These are phyloP conservation scores for Penicillium steckii DNA, from an alignment of 495 filamentous ascomycete species.

Conservation along the genomic window DNA sequence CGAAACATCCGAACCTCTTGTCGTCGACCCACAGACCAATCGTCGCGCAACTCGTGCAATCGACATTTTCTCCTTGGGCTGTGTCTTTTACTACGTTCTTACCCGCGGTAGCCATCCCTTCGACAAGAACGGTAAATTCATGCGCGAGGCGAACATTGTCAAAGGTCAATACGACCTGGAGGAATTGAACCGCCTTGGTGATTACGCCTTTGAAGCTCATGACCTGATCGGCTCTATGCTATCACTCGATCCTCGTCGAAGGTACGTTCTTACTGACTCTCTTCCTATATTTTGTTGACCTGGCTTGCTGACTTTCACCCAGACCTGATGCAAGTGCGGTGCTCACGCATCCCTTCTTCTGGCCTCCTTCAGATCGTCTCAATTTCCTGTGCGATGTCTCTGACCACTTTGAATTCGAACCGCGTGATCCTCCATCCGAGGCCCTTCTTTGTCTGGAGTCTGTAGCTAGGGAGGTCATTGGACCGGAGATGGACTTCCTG, in stretches of 20 bases:
- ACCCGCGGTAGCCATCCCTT: constrained; percentile 92
- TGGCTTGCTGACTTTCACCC: not conserved
- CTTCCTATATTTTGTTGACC: not conserved
- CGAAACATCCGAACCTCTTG: constrained; percentile 55
- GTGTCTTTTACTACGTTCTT: constrained; percentile 95
- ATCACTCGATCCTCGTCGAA: constrained; percentile 62
- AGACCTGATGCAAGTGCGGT: constrained; percentile 72
- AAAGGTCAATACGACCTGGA: constrained; percentile 76
- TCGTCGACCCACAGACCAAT: constrained; percentile 62
- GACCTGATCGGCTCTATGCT: constrained; percentile 87
- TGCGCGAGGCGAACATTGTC: constrained; percentile 95
- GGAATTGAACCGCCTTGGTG: constrained; percentile 67
- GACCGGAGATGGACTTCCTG: constrained; percentile 71
- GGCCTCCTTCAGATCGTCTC: constrained; percentile 81
- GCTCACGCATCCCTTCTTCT: constrained; percentile 95
- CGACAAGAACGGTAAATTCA: constrained; percentile 87
- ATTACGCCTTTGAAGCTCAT: constrained; percentile 81
- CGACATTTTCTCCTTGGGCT: constrained; percentile 93
- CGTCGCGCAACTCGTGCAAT: constrained; percentile 90
- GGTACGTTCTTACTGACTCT: constrained; percentile 37
- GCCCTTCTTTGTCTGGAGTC: constrained; percentile 64
- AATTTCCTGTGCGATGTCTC: constrained; percentile 90
- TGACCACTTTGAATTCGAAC: constrained; percentile 92
- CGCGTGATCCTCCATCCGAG: constrained; percentile 71
- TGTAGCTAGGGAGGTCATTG: constrained; percentile 50